Evolutionary conservation across 768 basidiomycete genomes (phyloP).

Genomic region (Strobilomyces confusus): DNA sequence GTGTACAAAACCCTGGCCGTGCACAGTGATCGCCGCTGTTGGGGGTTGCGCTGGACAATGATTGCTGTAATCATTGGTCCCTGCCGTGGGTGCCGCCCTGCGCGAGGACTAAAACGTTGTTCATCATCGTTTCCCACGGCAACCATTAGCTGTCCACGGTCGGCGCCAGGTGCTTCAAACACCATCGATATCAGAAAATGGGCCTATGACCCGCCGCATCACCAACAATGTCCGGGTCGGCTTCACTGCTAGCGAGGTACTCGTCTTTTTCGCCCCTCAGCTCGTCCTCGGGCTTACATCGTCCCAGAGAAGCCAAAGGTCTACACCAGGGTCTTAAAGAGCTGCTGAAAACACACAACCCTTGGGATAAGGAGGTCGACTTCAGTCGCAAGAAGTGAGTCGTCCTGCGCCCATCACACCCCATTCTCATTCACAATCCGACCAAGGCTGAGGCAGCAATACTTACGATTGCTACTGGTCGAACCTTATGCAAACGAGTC

Average conservation of each 20-base stretch:
- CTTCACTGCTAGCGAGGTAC: constrained; percentile 36
- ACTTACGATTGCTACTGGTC: constrained; percentile 64
- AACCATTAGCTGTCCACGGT: constrained; percentile 6
- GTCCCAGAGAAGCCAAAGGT: constrained; percentile 69
- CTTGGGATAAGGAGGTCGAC: constrained; percentile 85
- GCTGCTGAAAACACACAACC: constrained; percentile 64
- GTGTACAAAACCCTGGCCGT: no score
- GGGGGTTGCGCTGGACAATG: no score
- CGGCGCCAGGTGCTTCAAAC: constrained; percentile 2
- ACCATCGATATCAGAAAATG: constrained; percentile 24
- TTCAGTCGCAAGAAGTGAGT: constrained; percentile 81
- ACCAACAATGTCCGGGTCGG: constrained; percentile 38
- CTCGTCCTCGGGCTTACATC: constrained; percentile 6
- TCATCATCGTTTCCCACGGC: constrained; percentile 23
- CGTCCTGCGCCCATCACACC: constrained; percentile 2
- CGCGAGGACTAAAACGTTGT: background rate
- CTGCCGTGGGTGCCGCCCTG: background rate
- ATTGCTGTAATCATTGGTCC: background rate
- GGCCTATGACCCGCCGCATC: constrained; percentile 18
- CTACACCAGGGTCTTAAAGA: constrained; percentile 74
- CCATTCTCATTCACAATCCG: constrained; percentile 6
- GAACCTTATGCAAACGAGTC: constrained; percentile 70
- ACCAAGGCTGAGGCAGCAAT: constrained; percentile 62
- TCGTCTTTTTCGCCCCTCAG: background rate
- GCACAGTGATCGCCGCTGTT: no score